Percentiles rank a stretch among this genome's conserved stretches.
phyloP scores from a whole-genome alignment of 2,329 filamentous ascomycete genomes.

The Cladosporium sp. region DNA sequence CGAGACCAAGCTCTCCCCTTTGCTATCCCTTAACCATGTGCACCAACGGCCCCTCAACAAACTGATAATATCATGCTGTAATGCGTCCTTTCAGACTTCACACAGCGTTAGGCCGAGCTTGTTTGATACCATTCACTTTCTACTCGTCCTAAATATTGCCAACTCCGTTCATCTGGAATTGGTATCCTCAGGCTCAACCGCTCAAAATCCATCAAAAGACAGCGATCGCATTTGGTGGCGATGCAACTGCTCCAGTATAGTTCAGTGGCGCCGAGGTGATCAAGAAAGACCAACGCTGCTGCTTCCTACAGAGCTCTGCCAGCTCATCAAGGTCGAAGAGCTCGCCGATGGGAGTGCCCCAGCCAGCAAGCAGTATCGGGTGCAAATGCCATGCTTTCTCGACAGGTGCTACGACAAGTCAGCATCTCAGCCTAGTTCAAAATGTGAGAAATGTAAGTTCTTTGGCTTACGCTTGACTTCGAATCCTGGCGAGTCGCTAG shows the following conservation, averaged over 20 bases:
- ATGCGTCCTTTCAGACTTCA: not conserved
- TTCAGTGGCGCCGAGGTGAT: constrained; percentile 24
- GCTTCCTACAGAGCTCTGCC: constrained; percentile 30
- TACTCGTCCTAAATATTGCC: not conserved
- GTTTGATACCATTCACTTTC: not conserved
- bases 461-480: not conserved
- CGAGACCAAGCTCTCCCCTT: not conserved
- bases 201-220: constrained; percentile 10
- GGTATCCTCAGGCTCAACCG: not conserved
- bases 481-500: constrained; percentile 3
- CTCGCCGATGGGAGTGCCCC: constrained; percentile 33
- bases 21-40: not conserved
- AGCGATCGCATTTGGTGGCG: constrained; percentile 24
- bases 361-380: constrained; percentile 23
- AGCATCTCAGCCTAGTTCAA: not conserved
- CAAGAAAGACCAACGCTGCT: constrained; percentile 32
- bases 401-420: not conserved
- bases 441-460: not conserved
- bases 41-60: not conserved
- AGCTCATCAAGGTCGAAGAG: constrained; percentile 38
- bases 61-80: not conserved
- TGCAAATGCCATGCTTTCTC: constrained; percentile 3
- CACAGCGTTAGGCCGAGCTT: not conserved
- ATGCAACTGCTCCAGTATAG: constrained; percentile 19
- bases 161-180: not conserved